Percentiles rank a stretch among this genome's conserved stretches.
These are phyloP conservation scores for Musa troglodytarum DNA, from an alignment of 176 grass and related monocot genomes.

Conservation along the genomic window DNA sequence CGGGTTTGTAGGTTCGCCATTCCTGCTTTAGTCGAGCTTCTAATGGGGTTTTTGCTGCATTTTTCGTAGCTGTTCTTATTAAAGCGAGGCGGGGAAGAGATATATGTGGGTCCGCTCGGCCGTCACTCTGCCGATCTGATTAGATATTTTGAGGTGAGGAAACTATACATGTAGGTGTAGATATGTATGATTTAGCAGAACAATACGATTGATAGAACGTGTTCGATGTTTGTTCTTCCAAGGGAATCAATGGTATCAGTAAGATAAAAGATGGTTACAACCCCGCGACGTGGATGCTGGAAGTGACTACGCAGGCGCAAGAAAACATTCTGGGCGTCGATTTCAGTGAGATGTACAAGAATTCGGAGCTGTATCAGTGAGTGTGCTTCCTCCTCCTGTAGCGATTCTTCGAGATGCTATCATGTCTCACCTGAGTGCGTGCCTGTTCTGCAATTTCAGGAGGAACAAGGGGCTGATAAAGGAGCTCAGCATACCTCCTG, in stretches of 20 bases:
- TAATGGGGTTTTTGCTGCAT: background rate
- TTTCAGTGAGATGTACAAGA: constrained; percentile 57
- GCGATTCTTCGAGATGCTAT: constrained; percentile 9
- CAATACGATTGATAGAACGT: no score
- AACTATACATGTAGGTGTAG: background rate
- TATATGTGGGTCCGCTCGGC: constrained; percentile 71
- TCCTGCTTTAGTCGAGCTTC: no score
- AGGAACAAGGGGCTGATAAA: constrained; percentile 52
- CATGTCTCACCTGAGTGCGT: background rate
- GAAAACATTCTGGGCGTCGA: constrained; percentile 38
- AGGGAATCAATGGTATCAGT: constrained; percentile 54
- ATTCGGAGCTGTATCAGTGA: constrained; percentile 58
- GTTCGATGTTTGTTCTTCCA: background rate
- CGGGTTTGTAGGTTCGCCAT: no score
- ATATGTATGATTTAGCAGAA: no score
- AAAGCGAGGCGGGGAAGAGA: constrained; percentile 79
- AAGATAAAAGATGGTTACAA: constrained; percentile 84
- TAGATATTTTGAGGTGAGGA: constrained; percentile 61
- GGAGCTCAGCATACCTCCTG: constrained; percentile 45
- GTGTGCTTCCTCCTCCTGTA: background rate
- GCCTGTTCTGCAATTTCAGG: constrained; percentile 26
- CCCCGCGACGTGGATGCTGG: constrained; percentile 87
- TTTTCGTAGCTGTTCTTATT: constrained; percentile 55
- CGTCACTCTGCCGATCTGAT: constrained; percentile 51
- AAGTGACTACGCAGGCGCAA: constrained; percentile 48